These are phyloP conservation scores for Plasmopara viticola DNA, from an alignment of 352 stramenopile species.

Conservation along the genomic window DNA sequence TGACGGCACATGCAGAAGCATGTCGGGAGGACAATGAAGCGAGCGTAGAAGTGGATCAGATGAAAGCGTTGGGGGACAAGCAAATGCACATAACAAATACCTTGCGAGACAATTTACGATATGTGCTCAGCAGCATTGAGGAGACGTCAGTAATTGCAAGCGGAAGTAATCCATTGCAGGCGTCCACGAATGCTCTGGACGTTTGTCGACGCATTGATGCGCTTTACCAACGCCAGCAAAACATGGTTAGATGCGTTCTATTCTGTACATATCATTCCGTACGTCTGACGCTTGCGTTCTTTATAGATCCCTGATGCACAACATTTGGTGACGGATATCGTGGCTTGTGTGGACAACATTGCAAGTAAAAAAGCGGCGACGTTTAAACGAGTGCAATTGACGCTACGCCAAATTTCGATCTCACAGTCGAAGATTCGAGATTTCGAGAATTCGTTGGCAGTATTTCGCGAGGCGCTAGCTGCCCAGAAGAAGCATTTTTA, in stretches of 20 bases:
- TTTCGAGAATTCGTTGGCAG: slow-evolving; percentile 80
- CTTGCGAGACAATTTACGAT: slow-evolving; percentile 57
- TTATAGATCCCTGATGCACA: slow-evolving; percentile 57
- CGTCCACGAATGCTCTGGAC: slow-evolving; percentile 68
- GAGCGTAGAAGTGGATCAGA: slow-evolving; percentile 38
- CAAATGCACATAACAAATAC: slow-evolving; percentile 57
- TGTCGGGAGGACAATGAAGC: slow-evolving; percentile 38
- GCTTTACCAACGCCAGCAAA: slow-evolving; percentile 68
- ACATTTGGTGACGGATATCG: slow-evolving; percentile 57
- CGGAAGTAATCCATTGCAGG: slow-evolving; percentile 66
- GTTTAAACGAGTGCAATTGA: slow-evolving; percentile 51
- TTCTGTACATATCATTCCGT: too few species aligned
- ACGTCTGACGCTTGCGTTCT: slow-evolving; percentile 3
- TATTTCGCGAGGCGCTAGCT: slow-evolving; percentile 68
- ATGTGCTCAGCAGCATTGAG: slow-evolving; percentile 61
- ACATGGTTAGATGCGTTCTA: slow-evolving; percentile 30
- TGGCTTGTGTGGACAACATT: slow-evolving; percentile 45
- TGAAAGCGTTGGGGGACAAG: slow-evolving; percentile 39
- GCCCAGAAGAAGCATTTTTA: slow-evolving; percentile 83
- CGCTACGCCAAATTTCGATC: slow-evolving; percentile 63
- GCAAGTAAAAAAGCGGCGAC: slow-evolving; percentile 46
- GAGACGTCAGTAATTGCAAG: slow-evolving; percentile 50
- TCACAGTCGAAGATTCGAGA: slow-evolving; percentile 86
- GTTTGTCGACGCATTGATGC: slow-evolving; percentile 79
- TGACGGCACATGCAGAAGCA: slow-evolving; percentile 36